Conservation (phyloP, 2,329 filamentous ascomycete genomes). For the Coleophoma cylindrospora region DNA sequence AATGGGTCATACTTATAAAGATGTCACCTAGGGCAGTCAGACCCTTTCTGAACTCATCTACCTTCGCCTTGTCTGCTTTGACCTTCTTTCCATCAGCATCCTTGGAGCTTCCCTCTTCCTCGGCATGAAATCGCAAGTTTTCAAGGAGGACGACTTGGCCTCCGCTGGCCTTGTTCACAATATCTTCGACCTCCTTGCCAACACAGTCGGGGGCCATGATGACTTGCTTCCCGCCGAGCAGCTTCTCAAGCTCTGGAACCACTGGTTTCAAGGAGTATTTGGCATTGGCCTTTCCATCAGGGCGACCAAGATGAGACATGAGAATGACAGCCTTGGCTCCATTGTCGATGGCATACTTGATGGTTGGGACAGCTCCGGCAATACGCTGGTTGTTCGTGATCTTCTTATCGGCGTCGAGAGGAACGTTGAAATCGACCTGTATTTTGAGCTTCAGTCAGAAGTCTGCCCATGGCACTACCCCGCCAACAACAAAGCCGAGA, state of each 20-base stretch:
- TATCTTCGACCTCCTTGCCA: conserved; percentile 82
- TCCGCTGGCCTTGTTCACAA: conserved; percentile 74
- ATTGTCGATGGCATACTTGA: conserved; percentile 88
- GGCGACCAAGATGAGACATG: conserved; percentile 98
- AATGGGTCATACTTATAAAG: conserved; percentile 74
- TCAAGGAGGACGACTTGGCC: conserved; percentile 88
- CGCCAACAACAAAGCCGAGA: not conserved
- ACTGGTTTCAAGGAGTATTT: conserved; percentile 97
- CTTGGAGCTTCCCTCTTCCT: conserved; percentile 96
- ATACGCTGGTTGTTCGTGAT: conserved; percentile 99
- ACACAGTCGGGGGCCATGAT: conserved; percentile 89
- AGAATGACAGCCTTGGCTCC: conserved; percentile 89
- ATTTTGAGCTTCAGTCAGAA: no score
- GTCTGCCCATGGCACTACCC: no score
- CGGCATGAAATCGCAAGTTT: conserved; percentile 96
- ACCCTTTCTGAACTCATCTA: conserved; percentile 90
- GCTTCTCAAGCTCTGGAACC: conserved; percentile 85
- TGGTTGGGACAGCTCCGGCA: conserved; percentile 88
- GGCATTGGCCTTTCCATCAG: conserved; percentile 79
- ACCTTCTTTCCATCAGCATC: conserved; percentile 93
- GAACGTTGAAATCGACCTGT: conserved; percentile 99
- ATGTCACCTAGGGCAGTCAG: conserved; percentile 92
- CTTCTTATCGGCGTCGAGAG: conserved; percentile 86
- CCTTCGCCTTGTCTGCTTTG: conserved; percentile 92
- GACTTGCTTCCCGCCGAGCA: conserved; percentile 71